Evolutionary conservation across 164 flowering plant genomes (phyloP), one percentile per base, ranked within the genome.

Genomic region (Magnolia changhungtana): DNA sequence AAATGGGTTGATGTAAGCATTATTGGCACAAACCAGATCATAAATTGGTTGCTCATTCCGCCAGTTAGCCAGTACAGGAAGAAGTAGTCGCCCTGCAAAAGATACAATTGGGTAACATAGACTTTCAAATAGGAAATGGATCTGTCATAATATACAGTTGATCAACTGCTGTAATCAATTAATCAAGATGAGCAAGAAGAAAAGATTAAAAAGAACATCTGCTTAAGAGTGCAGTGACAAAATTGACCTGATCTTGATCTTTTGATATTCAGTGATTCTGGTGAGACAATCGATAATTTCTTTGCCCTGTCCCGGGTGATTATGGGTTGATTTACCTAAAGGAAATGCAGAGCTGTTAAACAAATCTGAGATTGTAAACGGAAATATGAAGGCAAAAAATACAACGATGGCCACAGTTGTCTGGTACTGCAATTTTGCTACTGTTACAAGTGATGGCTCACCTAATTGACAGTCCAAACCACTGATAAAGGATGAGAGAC

Each of bases 61-160:
- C 71, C 71, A 68, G 8, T 29, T 14, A 13, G 71, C 71, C 18
- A 68, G 71, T 68, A 18, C n/a, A 68, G 71, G 71, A 68, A 68
- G 49, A 29, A 68, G 49, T 19, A 68, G 50, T 19, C 71, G 49
- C 71, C 71, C 71, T 68, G 71, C n/a, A 29, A 68, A 68, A 29
- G 50, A 1, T 9, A 29, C 19, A 11, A 29, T 29, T 65, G 31
- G 24, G 24, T 65, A 20, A 65, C 10, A 11, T 29, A 7, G 20
- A 68, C 31, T 6, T 19, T 23, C 10, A 14, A 4, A 68, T 10
- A 31, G 8, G 71, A 68, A 68, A 68, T 11, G 61, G 61, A 16
- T 55, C 4, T 11, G 61, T 55, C 18, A 55, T 11, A 11, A 55
- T 9, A 55, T 11, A 55, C 18, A 55, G 61, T 55, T 55, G 61